phyloP scores from a whole-genome alignment of 768 basidiomycete genomes.

The Termitomyces sp. region DNA sequence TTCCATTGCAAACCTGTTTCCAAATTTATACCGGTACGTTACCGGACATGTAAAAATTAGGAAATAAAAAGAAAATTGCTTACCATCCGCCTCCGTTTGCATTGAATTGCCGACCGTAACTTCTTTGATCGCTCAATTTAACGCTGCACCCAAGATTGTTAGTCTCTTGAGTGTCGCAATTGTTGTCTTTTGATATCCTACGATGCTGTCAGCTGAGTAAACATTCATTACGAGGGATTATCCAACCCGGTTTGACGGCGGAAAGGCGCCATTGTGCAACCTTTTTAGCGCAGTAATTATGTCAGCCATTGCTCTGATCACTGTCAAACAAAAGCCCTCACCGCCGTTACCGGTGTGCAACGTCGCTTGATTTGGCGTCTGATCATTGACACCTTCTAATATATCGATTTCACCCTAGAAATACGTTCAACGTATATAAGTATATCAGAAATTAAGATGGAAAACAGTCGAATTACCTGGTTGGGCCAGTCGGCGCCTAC shows the following conservation, averaged over 20 bases:
- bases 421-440: not conserved
- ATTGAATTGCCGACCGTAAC: conserved; percentile 58
- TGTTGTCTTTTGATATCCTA: conserved; percentile 18
- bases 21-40: not conserved
- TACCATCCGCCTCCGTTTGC: conserved; percentile 57
- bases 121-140: conserved; percentile 29
- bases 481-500: conserved; percentile 45
- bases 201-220: not conserved
- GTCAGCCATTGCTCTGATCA: conserved; percentile 31
- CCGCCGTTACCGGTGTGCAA: conserved; percentile 35
- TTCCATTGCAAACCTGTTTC: conserved; percentile 55
- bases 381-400: conserved; percentile 36
- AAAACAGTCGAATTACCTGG: conserved; percentile 17
- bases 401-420: conserved; percentile 45
- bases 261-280: conserved; percentile 47
- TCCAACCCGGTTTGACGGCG: conserved; percentile 42
- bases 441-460: not conserved
- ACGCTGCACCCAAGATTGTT: conserved; percentile 58
- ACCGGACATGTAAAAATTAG: not conserved
- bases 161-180: conserved; percentile 45
- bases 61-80: conserved; percentile 9
- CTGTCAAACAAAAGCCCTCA: conserved; percentile 34
- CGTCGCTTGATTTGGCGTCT: conserved; percentile 30
- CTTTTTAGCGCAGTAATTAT: conserved; percentile 17
- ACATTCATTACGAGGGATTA: not conserved